Evolutionary conservation across 192 early-diverging fungal genomes (phyloP).

Genomic region (Rhizophagus prolifer): DNA sequence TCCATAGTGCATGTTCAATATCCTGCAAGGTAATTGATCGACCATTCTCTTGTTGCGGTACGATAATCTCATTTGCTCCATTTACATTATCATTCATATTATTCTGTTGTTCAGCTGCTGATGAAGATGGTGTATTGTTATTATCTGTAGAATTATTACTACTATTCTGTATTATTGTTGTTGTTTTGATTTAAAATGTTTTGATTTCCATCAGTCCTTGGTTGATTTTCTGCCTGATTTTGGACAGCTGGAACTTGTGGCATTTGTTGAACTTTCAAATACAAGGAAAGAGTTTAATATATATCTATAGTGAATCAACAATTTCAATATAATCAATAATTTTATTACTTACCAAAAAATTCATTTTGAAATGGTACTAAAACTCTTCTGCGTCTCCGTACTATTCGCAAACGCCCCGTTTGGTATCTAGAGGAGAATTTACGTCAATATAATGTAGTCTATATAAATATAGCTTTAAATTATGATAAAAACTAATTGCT

Average conservation of each 20-base stretch:
- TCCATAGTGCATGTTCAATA: constrained; percentile 42
- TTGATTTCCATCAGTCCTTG: not conserved
- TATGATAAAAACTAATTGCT: constrained; percentile 3
- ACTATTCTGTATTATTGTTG: too few relatives aligned
- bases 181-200: not conserved
- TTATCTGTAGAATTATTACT: not conserved
- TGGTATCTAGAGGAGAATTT: constrained; percentile 39
- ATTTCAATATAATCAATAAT: not conserved
- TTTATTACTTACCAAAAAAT: not conserved
- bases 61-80: not conserved
- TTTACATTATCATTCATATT: not conserved
- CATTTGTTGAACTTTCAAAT: constrained; percentile 19
- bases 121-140: not conserved
- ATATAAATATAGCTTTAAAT: not conserved
- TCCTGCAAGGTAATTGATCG: constrained; percentile 34
- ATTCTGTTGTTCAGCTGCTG: not conserved
- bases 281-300: not conserved
- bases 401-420: constrained; percentile 53
- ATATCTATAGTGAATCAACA: not conserved
- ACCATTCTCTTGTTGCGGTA: not conserved
- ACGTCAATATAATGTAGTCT: not conserved
- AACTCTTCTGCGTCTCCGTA: constrained; percentile 34
- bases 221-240: not conserved
- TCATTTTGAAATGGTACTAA: constrained; percentile 4
- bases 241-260: not conserved